These are phyloP conservation scores for Botrytis paeoniae DNA, from an alignment of 2,329 filamentous ascomycete species.

Conservation along the genomic window DNA sequence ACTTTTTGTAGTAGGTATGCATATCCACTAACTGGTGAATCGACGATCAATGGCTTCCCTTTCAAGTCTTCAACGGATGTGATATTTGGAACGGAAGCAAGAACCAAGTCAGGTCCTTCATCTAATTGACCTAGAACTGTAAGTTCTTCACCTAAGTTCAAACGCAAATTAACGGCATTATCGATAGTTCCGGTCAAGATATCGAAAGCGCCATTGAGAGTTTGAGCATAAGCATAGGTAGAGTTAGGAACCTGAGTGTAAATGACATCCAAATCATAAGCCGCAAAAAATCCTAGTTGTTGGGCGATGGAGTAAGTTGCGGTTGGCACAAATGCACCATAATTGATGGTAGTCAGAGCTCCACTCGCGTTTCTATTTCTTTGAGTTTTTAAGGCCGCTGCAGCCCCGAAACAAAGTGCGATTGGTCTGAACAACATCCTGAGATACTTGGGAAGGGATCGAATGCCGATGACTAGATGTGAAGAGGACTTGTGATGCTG, in stretches of 20 bases:
- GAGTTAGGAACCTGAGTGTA: constrained; percentile 37
- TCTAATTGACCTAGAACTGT: constrained; percentile 33
- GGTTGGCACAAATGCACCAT: constrained; percentile 27
- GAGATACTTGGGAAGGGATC: no score
- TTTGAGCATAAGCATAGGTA: constrained; percentile 25
- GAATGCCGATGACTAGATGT: no score
- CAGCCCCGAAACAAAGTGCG: no score
- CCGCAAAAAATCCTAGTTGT: neutral
- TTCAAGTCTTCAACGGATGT: constrained; percentile 30
- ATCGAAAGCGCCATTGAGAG: constrained; percentile 31
- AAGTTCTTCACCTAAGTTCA: constrained; percentile 33
- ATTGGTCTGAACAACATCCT: no score
- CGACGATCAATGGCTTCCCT: constrained; percentile 36
- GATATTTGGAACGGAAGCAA: constrained; percentile 34
- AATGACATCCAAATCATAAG: constrained; percentile 30
- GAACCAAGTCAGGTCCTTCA: constrained; percentile 36
- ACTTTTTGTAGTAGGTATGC: constrained; percentile 31
- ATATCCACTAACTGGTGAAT: constrained; percentile 36
- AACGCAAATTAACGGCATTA: constrained; percentile 36
- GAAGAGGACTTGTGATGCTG: no score
- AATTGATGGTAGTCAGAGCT: constrained; percentile 19
- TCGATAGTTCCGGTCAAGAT: constrained; percentile 37
- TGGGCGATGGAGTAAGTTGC: constrained; percentile 38
- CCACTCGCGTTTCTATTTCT: neutral
- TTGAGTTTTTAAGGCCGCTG: no score